Evolutionary conservation across 2,329 filamentous ascomycete species (phyloP).

Genomic region (Cryphonectria nitschkei): DNA sequence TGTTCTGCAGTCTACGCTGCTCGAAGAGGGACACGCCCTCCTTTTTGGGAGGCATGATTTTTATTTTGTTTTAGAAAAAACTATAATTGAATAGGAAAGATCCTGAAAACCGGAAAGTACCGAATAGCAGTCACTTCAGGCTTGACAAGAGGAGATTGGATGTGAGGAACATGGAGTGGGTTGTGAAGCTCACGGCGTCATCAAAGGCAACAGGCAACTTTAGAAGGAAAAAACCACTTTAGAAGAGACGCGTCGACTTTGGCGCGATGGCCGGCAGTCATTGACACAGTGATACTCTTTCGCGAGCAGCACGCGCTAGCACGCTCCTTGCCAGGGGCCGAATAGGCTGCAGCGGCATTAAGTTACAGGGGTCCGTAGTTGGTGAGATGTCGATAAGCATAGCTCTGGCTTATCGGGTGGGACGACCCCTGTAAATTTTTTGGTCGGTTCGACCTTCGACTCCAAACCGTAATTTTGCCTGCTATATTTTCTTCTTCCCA

Average conservation of each 20-base stretch:
- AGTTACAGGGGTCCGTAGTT: background rate
- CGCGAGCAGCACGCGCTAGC: constrained; percentile 28
- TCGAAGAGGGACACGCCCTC: constrained; percentile 71
- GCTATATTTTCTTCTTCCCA: background rate
- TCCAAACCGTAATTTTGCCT: background rate
- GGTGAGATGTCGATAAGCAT: constrained; percentile 9
- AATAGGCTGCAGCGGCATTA: background rate
- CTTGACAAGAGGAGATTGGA: background rate
- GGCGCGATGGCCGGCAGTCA: background rate
- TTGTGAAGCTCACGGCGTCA: background rate
- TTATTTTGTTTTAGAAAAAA: background rate
- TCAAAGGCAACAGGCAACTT: background rate
- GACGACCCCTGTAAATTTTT: constrained; percentile 20
- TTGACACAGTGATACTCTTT: background rate
- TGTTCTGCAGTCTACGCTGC: constrained; percentile 81
- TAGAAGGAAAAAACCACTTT: constrained; percentile 23
- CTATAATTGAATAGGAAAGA: background rate
- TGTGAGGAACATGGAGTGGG: constrained; percentile 6
- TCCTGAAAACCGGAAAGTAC: background rate
- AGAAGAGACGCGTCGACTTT: constrained; percentile 24
- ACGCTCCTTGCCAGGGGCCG: constrained; percentile 9
- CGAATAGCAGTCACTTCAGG: no score
- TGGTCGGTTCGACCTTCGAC: background rate
- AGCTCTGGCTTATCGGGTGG: constrained; percentile 12
- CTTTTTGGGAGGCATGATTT: constrained; percentile 50